Conservation (phyloP, 2,329 filamentous ascomycete genomes). For the Berkeleyomyces rouxiae region DNA sequence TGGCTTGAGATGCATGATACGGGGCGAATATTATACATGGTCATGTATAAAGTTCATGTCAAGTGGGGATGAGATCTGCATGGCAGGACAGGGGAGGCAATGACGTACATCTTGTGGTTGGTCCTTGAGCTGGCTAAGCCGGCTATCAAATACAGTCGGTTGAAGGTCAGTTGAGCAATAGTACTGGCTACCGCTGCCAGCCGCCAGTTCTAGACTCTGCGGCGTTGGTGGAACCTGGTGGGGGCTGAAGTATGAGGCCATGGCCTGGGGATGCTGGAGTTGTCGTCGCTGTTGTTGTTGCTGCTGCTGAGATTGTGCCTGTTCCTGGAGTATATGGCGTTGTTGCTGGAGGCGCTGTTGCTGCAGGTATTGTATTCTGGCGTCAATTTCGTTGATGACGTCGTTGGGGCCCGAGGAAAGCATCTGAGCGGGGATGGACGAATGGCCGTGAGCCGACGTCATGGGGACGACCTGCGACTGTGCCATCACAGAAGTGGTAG, state of each 20-base stretch:
- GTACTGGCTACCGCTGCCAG: slow-evolving; percentile 35
- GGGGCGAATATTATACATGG: background rate
- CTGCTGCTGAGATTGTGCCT: slow-evolving; percentile 26
- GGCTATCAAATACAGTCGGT: slow-evolving; percentile 38
- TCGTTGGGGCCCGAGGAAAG: slow-evolving; percentile 32
- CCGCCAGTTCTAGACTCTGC: slow-evolving; percentile 62
- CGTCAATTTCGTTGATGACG: slow-evolving; percentile 42
- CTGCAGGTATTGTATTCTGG: slow-evolving; percentile 49
- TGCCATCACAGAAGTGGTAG: slow-evolving; percentile 7
- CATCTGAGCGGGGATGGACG: slow-evolving; percentile 30
- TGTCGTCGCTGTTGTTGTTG: slow-evolving; percentile 27
- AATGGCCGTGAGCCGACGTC: slow-evolving; percentile 27
- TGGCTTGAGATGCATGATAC: background rate
- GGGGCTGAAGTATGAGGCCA: slow-evolving; percentile 35
- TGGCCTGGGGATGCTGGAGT: slow-evolving; percentile 1
- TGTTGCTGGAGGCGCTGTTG: slow-evolving; percentile 46
- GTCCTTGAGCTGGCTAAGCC: slow-evolving; percentile 48
- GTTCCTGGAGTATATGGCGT: slow-evolving; percentile 40
- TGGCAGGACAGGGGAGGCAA: background rate
- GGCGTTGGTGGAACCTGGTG: slow-evolving; percentile 58
- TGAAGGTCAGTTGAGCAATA: slow-evolving; percentile 41
- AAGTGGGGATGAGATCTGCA: background rate
- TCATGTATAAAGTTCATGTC: slow-evolving; percentile 6
- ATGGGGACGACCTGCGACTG: slow-evolving; percentile 13
- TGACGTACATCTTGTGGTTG: slow-evolving; percentile 42